Percentiles rank a stretch among this genome's conserved stretches.
These are phyloP conservation scores for Rhodofomes roseus DNA, from an alignment of 1,284 basidiomycete species.

Conservation along the genomic window DNA sequence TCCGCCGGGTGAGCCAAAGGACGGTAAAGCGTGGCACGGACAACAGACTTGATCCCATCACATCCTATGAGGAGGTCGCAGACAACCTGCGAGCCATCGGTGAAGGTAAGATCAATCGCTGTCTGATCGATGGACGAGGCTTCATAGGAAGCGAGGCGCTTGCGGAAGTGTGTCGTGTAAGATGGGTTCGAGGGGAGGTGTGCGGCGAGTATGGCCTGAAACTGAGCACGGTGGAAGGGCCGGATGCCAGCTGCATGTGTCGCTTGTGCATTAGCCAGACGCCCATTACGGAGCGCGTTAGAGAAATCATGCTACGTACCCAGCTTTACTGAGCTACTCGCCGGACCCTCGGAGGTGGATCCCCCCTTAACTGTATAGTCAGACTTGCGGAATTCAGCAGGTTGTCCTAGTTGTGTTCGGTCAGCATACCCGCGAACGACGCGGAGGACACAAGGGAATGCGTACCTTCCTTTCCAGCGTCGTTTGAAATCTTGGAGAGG, in stretches of 20 bases:
- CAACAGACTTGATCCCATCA: conserved; percentile 46
- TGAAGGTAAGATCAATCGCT: conserved; percentile 26
- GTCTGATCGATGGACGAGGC: conserved; percentile 9
- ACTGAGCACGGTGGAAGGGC: conserved; percentile 40
- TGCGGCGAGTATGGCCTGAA: conserved; percentile 37
- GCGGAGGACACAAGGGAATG: background rate
- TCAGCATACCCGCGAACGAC: too few species aligned
- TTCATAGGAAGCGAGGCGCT: conserved; percentile 33
- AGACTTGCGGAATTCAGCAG: background rate
- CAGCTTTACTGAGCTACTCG: background rate
- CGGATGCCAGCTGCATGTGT: conserved; percentile 17
- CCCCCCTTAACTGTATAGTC: background rate
- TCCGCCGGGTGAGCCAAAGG: background rate
- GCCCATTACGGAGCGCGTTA: too few species aligned
- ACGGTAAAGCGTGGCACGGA: conserved; percentile 32
- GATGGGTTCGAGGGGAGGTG: conserved; percentile 24
- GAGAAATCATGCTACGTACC: background rate
- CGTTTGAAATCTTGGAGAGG: background rate
- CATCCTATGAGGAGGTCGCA: conserved; percentile 45
- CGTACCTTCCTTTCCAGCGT: background rate
- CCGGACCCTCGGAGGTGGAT: background rate
- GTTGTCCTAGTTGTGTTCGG: background rate
- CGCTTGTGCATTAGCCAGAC: conserved; percentile 12
- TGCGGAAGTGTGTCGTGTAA: conserved; percentile 35
- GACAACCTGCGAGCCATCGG: conserved; percentile 32